Evolutionary conservation across 2,329 filamentous ascomycete species (phyloP).

Genomic region (Aspergillus proliferans): DNA sequence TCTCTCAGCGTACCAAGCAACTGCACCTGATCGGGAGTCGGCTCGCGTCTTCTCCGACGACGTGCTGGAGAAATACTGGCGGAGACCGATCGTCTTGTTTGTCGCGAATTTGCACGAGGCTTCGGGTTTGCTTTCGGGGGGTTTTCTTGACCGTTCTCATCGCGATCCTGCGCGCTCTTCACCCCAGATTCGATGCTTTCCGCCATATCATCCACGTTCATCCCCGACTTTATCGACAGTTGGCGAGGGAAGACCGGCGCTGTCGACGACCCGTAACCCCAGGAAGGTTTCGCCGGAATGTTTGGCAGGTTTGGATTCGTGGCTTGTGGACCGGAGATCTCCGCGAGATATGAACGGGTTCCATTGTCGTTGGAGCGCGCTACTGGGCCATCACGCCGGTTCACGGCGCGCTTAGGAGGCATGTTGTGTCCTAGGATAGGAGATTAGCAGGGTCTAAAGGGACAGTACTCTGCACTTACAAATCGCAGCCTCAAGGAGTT

Average conservation of each 20-base stretch:
- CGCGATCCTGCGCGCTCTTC: conserved; percentile 15
- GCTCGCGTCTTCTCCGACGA: conserved; percentile 22
- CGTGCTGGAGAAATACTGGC: conserved; percentile 12
- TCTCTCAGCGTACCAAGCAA: conserved; percentile 23
- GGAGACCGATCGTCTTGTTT: conserved; percentile 8
- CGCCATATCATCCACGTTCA: conserved; percentile 28
- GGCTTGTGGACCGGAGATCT: conserved; percentile 13
- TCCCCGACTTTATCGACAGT: conserved; percentile 23
- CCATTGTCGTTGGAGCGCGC: conserved; percentile 5
- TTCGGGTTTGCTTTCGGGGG: conserved; percentile 8
- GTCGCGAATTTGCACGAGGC: conserved; percentile 10
- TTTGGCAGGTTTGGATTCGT: conserved; percentile 27
- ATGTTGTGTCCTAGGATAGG: conserved; percentile 6
- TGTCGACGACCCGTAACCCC: conserved; percentile 35
- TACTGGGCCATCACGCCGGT: conserved; percentile 10
- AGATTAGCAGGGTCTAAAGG: neutral
- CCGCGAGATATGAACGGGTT: conserved; percentile 9
- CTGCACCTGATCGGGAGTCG: conserved; percentile 30
- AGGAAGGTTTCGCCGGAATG: conserved; percentile 34
- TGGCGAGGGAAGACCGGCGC: conserved; percentile 30
- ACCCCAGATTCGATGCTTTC: conserved; percentile 27
- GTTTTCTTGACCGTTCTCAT: conserved; percentile 16
- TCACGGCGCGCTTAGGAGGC: conserved; percentile 20
- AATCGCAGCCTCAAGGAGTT: too few species aligned
- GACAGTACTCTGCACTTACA: neutral